Evolutionary conservation across 306 rosid genomes (phyloP), one percentile per base, ranked within the genome.

Genomic region (Biancaea sappan): DNA sequence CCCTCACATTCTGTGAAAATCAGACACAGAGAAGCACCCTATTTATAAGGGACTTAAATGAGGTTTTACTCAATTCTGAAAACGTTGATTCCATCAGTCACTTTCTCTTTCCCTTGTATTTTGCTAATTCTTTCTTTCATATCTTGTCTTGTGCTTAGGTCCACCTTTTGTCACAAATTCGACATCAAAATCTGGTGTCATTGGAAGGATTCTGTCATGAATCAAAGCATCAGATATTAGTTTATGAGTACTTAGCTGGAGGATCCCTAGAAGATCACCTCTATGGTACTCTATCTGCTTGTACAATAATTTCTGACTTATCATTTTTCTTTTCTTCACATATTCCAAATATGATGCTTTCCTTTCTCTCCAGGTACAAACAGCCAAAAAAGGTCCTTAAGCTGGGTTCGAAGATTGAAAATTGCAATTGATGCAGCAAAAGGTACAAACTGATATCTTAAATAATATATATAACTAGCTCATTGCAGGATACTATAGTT

Each of bases 391-490:
- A 78, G 82, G 59, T 81, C 92, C 53, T 84, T 94, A 50, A 94
- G 97, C 67, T 94, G 98, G 98, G 88, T 89, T 69, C 84, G 96
- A 35, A 87, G 98, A 86, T 88, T 94, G 87, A 94, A 94, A 88
- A 90, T 94, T 74, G 94, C 97, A 31, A 87, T 89, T 13, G 98
- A 94, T 84, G 96, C 98, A 71, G 97, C 96, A 57, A 94, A 94
- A 88, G 98, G 97, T 94, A 79, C 64, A 5, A 60, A 24, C 31
- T 66, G 18, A 72, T 47, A 22, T 56, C 71, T 47, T 18, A 44
- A 31, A 13, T 8, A 18, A 52, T 41, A 51, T 28, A 52, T 41
- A 51, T 28, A 16, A 38, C 31, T 35, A 14, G 32, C n/a, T n/a
- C n/a, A n/a, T n/a, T n/a, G n/a, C n/a, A n/a, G n/a, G n/a, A n/a